Base-by-base conservation (phyloP, 176 grass and related monocot genomes). In the Thalia dealbata region DNA sequence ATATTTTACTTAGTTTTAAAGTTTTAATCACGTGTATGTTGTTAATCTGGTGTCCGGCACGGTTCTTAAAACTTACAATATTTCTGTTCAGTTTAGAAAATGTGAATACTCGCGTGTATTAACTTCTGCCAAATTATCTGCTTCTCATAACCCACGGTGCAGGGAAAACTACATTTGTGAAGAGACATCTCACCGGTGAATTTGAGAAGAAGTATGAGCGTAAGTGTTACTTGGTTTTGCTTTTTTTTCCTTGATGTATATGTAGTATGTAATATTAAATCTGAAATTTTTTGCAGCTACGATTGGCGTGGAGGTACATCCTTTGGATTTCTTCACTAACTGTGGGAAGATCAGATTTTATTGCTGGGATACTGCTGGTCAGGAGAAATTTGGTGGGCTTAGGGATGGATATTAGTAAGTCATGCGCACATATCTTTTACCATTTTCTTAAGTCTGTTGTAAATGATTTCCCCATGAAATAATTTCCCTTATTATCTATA, bases 151-250 rank as follows among this genome's bases (percentile, higher is more conserved):
- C 64, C 11, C 4, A 67, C 21, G 30, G 30, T 43, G 18, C 65
- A 68, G 65, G 65, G 3, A 68, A 68, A 68, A 68, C 65, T 44
- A 68, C 65, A 41, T 68, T 68, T 68, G 65, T 68, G 65, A 68
- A 68, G 65, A 68, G 65, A 35, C 65, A 68, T 43, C 65, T 68
- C 43, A 68, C 65, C 12, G 65, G 65, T 68, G 65, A 68, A 68
- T 68, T 68, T 68, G 65, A 68, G 38, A 68, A 68, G 65, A 68
- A 68, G 27, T 68, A 68, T 68, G 65, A 68, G 38, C 65, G 65
- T 68, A 68, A 43, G 35, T 68, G 65, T 44, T 68, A 38, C 32
- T 38, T 38, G 32, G 32, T 12, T 21, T 10, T 44, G 14, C 43
- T 23, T 22, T 68, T 12, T 10, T 41, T 44, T 44, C 43, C 1